Percentiles rank a stretch among this genome's conserved stretches.
These are phyloP conservation scores for Claviceps pazoutovae DNA, from an alignment of 2,329 filamentous ascomycete species.

Conservation along the genomic window DNA sequence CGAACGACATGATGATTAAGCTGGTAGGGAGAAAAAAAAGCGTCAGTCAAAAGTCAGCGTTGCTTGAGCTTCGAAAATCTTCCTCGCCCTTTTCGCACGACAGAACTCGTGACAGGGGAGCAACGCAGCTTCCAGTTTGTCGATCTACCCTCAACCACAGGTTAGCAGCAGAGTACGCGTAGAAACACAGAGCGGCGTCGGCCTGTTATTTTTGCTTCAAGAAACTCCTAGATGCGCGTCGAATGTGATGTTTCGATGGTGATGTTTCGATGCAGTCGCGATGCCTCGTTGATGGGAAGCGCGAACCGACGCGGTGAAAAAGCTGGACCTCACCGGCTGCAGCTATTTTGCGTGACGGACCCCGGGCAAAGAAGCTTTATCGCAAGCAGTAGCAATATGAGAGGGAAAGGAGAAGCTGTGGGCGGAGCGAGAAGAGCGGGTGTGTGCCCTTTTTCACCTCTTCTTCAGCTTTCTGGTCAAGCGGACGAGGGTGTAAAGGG, in stretches of 20 bases:
- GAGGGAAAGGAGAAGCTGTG: slow-evolving; percentile 1
- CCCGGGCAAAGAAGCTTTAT: not conserved
- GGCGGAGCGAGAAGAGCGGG: slow-evolving; percentile 9
- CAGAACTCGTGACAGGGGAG: not conserved
- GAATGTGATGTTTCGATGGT: not conserved
- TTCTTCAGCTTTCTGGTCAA: slow-evolving; percentile 4
- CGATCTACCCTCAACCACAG: not conserved
- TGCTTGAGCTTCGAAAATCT: not conserved
- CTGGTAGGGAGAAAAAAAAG: slow-evolving; percentile 5
- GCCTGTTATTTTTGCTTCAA: not conserved
- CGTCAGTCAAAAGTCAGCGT: not conserved
- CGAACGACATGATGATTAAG: slow-evolving; percentile 38
- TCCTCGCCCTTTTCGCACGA: not conserved
- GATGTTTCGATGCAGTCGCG: not conserved
- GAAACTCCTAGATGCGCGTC: not conserved
- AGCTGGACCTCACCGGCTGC: not conserved
- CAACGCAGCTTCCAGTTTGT: not conserved
- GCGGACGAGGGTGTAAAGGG: not conserved
- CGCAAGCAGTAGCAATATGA: slow-evolving; percentile 5
- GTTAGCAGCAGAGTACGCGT: not conserved
- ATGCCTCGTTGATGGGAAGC: not conserved
- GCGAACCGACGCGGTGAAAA: not conserved
- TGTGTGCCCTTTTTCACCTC: slow-evolving; percentile 17
- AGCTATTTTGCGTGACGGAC: not conserved
- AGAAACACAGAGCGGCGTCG: not conserved